Conservation (phyloP, 768 basidiomycete genomes). For the Filobasidium wieringae region DNA sequence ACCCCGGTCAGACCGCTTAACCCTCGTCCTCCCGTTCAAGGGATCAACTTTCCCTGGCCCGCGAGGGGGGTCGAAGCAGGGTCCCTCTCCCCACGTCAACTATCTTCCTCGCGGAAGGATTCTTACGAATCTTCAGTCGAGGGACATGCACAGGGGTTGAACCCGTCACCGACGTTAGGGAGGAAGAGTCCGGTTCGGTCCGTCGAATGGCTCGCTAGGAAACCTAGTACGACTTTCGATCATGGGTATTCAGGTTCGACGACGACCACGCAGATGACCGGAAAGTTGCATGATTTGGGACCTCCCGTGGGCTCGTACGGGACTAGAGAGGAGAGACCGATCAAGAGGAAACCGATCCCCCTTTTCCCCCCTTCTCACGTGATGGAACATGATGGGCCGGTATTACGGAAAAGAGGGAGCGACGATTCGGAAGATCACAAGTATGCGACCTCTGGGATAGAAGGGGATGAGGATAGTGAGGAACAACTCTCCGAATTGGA, state of each 20-base stretch:
- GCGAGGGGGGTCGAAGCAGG: neutral
- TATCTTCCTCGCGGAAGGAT: neutral
- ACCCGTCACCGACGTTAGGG: neutral
- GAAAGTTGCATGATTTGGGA: too few species aligned
- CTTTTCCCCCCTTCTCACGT: neutral
- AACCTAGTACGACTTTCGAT: neutral
- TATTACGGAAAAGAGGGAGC: neutral
- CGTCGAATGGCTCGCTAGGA: neutral
- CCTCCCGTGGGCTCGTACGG: neutral
- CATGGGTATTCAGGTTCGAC: too few species aligned
- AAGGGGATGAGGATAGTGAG: conserved; percentile 7
- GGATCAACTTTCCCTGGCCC: neutral
- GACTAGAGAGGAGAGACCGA: neutral
- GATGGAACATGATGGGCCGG: neutral
- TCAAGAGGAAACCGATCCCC: neutral
- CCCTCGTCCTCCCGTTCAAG: neutral
- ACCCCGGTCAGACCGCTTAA: too few species aligned
- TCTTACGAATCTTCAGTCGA: neutral
- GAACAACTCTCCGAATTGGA: conserved; percentile 2
- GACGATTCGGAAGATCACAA: neutral
- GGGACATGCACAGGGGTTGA: too few species aligned
- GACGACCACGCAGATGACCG: too few species aligned
- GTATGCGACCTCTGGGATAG: neutral
- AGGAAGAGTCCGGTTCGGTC: neutral
- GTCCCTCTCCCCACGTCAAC: neutral